Percentiles rank a stretch among this genome's conserved stretches.
phyloP scores from a whole-genome alignment of 2,329 filamentous ascomycete genomes.

The Byssothecium circinans region DNA sequence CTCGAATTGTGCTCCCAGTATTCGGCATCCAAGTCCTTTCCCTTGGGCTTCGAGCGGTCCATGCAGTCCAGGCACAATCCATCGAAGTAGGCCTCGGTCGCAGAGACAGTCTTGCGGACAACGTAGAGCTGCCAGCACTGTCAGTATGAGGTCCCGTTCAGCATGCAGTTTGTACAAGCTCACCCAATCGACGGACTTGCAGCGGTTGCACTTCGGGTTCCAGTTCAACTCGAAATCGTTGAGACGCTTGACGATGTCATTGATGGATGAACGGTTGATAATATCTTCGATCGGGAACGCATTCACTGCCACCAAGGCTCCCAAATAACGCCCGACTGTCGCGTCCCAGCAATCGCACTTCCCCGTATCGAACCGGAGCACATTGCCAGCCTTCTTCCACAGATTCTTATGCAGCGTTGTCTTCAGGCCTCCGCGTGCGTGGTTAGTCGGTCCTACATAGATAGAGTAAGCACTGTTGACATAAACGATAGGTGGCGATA shows the following conservation, averaged over 20 bases:
- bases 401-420: constrained; percentile 14
- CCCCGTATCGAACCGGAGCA: constrained; percentile 11
- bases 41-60: constrained; percentile 14
- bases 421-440: constrained; percentile 20
- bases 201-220: constrained; percentile 11
- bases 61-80: constrained; percentile 36
- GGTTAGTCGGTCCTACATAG: constrained; percentile 21
- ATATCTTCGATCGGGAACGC: constrained; percentile 22
- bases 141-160: not conserved
- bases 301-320: constrained; percentile 13
- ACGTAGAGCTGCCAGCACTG: constrained; percentile 4
- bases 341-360: constrained; percentile 17
- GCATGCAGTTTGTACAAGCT: not conserved
- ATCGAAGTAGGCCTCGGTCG: constrained; percentile 19
- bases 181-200: constrained; percentile 14
- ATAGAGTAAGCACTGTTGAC: not conserved
- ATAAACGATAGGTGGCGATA: not conserved
- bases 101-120: not conserved
- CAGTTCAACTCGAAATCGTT: constrained; percentile 14
- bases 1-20: constrained; percentile 19
- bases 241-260: constrained; percentile 14
- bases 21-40: constrained; percentile 10
- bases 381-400: constrained; percentile 14
- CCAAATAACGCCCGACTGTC: constrained; percentile 18
- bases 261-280: constrained; percentile 11